Evolutionary conservation across 78 protist genomes (phyloP).

Genomic region (Dictyostelium firmibasis): DNA sequence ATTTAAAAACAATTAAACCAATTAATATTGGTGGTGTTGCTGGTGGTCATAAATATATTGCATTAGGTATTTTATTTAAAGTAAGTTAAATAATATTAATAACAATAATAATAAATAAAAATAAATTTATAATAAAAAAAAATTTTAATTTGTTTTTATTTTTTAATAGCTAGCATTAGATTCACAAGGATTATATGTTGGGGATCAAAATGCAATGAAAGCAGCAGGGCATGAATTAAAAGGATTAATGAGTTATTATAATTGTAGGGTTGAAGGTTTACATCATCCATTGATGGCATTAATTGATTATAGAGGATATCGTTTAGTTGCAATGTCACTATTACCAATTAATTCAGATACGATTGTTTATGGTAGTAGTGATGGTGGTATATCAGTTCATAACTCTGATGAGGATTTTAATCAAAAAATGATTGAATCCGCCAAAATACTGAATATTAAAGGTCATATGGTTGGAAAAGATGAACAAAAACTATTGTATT

Average conservation of each 20-base stretch:
- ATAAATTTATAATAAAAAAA: neutral
- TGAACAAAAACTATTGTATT: conserved; percentile 19
- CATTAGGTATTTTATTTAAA: conserved; percentile 78
- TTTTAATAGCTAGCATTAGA: conserved; percentile 68
- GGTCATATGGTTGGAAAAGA: conserved; percentile 79
- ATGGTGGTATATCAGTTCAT: conserved; percentile 83
- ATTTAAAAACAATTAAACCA: conserved; percentile 79
- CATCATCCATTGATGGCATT: conserved; percentile 85
- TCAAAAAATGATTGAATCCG: conserved; percentile 68
- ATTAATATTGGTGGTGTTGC: conserved; percentile 86
- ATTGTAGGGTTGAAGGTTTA: conserved; percentile 63
- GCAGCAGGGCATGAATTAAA: conserved; percentile 84
- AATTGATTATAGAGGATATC: conserved; percentile 81
- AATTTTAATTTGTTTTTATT: neutral
- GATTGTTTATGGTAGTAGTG: conserved; percentile 75
- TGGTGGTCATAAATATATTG: conserved; percentile 85
- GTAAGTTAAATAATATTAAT: neutral
- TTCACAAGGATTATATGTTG: conserved; percentile 78
- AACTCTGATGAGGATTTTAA: conserved; percentile 9
- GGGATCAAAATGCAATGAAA: conserved; percentile 85
- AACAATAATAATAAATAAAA: neutral
- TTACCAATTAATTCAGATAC: conserved; percentile 75
- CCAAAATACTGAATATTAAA: conserved; percentile 32
- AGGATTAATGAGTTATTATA: conserved; percentile 79
- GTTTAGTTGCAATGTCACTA: conserved; percentile 79